phyloP scores from a whole-genome alignment of 352 stramenopile genomes.

The Plasmopara viticola region DNA sequence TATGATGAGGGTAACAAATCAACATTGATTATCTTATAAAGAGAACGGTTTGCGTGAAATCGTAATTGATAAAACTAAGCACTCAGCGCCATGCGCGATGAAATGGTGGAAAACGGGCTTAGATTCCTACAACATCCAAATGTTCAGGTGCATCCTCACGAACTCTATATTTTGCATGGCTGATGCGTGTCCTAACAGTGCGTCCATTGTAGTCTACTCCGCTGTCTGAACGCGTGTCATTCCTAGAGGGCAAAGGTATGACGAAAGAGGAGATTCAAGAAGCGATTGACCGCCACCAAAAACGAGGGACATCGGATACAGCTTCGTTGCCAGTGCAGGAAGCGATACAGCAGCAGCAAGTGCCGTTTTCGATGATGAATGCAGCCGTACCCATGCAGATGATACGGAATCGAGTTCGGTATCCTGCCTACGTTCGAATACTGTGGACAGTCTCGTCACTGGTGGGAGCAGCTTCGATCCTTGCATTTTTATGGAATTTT shows the following conservation, averaged over 20 bases:
- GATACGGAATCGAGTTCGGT: conserved; percentile 27
- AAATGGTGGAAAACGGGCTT: conserved; percentile 75
- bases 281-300: conserved; percentile 61
- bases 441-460: conserved; percentile 69
- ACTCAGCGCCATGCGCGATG: conserved; percentile 30
- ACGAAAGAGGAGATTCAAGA: conserved; percentile 78
- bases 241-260: conserved; percentile 78
- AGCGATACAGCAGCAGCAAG: conserved; percentile 6
- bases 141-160: conserved; percentile 43
- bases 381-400: conserved; percentile 43
- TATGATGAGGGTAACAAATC: too few relatives aligned
- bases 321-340: neutral
- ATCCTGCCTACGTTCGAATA: conserved; percentile 56
- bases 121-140: conserved; percentile 79
- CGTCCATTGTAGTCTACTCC: conserved; percentile 35
- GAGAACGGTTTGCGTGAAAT: too few relatives aligned
- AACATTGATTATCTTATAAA: too few relatives aligned
- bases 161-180: neutral
- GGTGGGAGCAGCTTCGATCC: conserved; percentile 57
- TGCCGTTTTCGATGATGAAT: conserved; percentile 37
- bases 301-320: conserved; percentile 8
- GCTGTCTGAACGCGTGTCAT: conserved; percentile 67
- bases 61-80: too few relatives aligned
- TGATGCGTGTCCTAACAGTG: neutral
- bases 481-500: conserved; percentile 73